These are phyloP conservation scores for Flaveria brownii DNA, from an alignment of 129 eudicot species.

Conservation along the genomic window DNA sequence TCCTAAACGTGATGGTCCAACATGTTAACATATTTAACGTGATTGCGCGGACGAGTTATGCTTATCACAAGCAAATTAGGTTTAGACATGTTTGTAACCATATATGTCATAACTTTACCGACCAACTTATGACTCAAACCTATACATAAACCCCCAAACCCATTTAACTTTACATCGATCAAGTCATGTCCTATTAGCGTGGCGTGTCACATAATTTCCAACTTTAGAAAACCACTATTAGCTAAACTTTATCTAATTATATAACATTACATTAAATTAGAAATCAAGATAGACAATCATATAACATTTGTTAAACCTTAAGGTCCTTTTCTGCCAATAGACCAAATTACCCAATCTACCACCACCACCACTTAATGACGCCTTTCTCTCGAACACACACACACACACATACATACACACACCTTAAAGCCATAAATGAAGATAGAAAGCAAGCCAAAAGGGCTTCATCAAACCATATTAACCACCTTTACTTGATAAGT, in stretches of 20 bases:
- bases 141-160: not conserved
- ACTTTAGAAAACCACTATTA: not conserved
- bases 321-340: slow-evolving; percentile 1
- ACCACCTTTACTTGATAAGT: slow-evolving; percentile 35
- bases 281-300: not conserved
- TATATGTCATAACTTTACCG: not conserved
- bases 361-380: slow-evolving; percentile 33
- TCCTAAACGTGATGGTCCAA: not conserved
- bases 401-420: slow-evolving; percentile 31
- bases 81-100: not conserved
- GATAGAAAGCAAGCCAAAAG: slow-evolving; percentile 33
- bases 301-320: not conserved
- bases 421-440: slow-evolving; percentile 36
- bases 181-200: not conserved
- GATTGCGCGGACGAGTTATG: not conserved
- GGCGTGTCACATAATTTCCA: not conserved
- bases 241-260: not conserved
- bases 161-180: not conserved
- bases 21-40: not conserved
- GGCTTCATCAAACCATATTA: slow-evolving; percentile 29
- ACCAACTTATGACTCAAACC: not conserved
- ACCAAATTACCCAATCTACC: slow-evolving; percentile 27
- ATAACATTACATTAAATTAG: not conserved
- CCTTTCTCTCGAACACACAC: slow-evolving; percentile 37
- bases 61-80: not conserved